phyloP scores from a whole-genome alignment of 1,139 yeast genomes.

The Taphrina pruni region DNA sequence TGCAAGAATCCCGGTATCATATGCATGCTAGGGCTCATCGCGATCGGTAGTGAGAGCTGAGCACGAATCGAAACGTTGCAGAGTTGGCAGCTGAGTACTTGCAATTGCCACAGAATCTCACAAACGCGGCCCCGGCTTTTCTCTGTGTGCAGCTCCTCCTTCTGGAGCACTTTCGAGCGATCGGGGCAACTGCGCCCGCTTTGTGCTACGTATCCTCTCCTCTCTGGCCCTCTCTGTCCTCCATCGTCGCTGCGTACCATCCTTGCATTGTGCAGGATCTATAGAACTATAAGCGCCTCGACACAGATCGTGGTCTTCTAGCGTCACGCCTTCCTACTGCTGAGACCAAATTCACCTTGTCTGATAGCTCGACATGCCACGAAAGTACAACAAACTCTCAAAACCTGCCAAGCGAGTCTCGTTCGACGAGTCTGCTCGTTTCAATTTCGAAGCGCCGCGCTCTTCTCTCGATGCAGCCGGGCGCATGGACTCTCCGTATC shows the following conservation, averaged over 20 bases:
- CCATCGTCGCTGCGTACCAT: too few species aligned
- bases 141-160: not conserved
- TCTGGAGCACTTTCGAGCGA: not conserved
- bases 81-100: too few species aligned
- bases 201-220: conserved; percentile 2
- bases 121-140: not conserved
- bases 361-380: conserved; percentile 8
- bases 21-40: not conserved
- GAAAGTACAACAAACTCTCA: not conserved
- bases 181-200: not conserved
- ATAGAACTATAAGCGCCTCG: not conserved
- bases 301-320: too few species aligned
- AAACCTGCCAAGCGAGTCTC: conserved; percentile 24
- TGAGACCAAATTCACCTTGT: too few species aligned
- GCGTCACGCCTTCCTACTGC: too few species aligned
- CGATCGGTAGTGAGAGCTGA: too few species aligned
- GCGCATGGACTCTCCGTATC: conserved; percentile 9
- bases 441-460: conserved; percentile 19
- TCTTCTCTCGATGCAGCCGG: conserved; percentile 1
- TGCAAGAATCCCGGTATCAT: not conserved
- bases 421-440: conserved; percentile 16
- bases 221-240: not conserved
- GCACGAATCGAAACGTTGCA: too few species aligned
- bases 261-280: not conserved
- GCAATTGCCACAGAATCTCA: not conserved